phyloP scores from a whole-genome alignment of 352 stramenopile species.

The Pythium periplocum region DNA sequence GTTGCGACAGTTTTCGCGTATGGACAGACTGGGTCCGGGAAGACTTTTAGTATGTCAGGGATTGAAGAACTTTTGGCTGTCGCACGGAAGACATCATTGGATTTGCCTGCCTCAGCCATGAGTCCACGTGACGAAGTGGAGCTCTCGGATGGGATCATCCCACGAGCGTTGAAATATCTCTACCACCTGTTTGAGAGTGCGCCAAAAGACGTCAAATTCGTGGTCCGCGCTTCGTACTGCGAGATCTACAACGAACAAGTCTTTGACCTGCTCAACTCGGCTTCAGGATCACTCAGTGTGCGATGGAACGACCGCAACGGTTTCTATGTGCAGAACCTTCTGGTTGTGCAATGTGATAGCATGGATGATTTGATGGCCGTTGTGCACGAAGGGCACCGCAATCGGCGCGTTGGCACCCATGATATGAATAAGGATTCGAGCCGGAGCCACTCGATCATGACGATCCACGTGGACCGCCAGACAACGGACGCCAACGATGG shows the following conservation, averaged over 20 bases:
- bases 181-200: constrained; percentile 43
- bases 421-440: constrained; percentile 82
- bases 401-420: constrained; percentile 57
- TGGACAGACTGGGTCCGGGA: constrained; percentile 59
- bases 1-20: constrained; percentile 67
- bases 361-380: constrained; percentile 71
- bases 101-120: not conserved
- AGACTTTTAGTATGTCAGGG: constrained; percentile 79
- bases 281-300: constrained; percentile 51
- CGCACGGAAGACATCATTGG: constrained; percentile 17
- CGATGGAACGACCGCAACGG: constrained; percentile 67
- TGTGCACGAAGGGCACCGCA: constrained; percentile 69
- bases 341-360: constrained; percentile 69
- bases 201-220: constrained; percentile 43
- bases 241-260: constrained; percentile 87
- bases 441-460: constrained; percentile 74
- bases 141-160: constrained; percentile 66
- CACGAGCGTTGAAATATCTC: constrained; percentile 65
- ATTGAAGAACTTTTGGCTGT: constrained; percentile 56
- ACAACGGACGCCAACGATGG: constrained; percentile 42
- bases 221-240: constrained; percentile 69
- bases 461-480: constrained; percentile 60
- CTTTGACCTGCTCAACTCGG: constrained; percentile 70
- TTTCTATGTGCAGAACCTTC: constrained; percentile 77
- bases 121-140: constrained; percentile 15